phyloP scores from a whole-genome alignment of 2,329 filamentous ascomycete species.

The Eurotiales sp. region DNA sequence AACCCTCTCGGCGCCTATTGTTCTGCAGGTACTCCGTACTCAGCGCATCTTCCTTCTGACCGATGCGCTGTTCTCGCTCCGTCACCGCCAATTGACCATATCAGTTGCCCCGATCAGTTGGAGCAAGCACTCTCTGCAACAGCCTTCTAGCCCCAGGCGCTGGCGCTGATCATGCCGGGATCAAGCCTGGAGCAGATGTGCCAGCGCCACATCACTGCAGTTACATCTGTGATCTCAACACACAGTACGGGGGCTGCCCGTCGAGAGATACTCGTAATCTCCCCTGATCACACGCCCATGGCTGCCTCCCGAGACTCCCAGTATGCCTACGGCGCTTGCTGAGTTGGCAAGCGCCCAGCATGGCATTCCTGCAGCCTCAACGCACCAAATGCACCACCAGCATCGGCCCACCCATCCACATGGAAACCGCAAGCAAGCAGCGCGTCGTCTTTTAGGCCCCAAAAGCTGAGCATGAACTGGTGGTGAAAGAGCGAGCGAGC shows the following conservation, averaged over 20 bases:
- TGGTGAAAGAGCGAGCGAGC: too few relatives aligned
- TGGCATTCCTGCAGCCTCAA: conserved; percentile 17
- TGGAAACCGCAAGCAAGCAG: conserved; percentile 21
- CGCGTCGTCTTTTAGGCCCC: conserved; percentile 36
- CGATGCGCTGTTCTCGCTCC: conserved; percentile 9
- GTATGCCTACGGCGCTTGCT: conserved; percentile 16
- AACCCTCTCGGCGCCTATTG: conserved; percentile 6
- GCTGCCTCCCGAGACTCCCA: conserved; percentile 14
- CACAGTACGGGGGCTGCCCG: background rate
- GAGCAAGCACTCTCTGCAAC: too few relatives aligned
- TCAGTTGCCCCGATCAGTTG: too few relatives aligned
- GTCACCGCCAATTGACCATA: conserved; percentile 12
- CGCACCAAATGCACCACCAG: too few relatives aligned
- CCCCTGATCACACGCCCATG: conserved; percentile 22
- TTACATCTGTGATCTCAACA: conserved; percentile 5
- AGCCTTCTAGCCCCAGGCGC: background rate
- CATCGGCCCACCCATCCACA: conserved; percentile 17
- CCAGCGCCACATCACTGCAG: conserved; percentile 7
- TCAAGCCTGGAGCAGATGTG: background rate
- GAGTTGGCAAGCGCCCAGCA: conserved; percentile 24
- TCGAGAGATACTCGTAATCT: background rate
- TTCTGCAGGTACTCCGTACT: conserved; percentile 8
- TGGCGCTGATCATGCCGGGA: background rate
- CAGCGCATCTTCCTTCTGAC: too few relatives aligned
- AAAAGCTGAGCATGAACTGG: conserved; percentile 32